These are phyloP conservation scores for Ottelia alismoides DNA, from an alignment of 106 monocot species.

Conservation along the genomic window DNA sequence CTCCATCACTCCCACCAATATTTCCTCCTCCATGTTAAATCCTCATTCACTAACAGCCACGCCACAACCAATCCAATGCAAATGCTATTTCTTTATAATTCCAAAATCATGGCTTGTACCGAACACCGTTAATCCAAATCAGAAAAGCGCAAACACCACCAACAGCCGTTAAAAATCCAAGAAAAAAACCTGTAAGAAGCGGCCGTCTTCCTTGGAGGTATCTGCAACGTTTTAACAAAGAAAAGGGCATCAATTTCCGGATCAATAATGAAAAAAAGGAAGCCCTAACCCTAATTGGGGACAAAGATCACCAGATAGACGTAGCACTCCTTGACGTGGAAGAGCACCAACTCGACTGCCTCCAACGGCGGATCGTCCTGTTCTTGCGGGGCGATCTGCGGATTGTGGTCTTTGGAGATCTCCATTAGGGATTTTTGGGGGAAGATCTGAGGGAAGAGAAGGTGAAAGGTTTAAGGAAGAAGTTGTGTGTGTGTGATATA, in stretches of 20 bases:
- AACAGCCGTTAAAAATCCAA: neutral
- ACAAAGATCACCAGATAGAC: constrained; percentile 63
- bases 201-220: constrained; percentile 86
- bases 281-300: neutral
- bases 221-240: constrained; percentile 33
- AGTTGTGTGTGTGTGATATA: no score
- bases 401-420: no score
- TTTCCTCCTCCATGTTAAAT: no score
- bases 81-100: no score
- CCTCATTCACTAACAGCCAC: no score
- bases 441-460: no score
- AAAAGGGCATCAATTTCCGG: neutral
- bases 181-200: constrained; percentile 73
- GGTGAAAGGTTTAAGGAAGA: no score
- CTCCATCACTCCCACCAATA: no score
- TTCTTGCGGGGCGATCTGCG: no score
- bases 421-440: no score
- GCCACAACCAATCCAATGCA: no score
- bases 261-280: neutral
- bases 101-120: neutral
- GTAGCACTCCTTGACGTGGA: constrained; percentile 89
- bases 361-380: constrained; percentile 21
- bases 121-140: neutral
- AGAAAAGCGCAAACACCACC: neutral
- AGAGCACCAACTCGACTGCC: constrained; percentile 63